phyloP scores from a whole-genome alignment of 345 rosid genomes.

The Excoecaria agallocha region DNA sequence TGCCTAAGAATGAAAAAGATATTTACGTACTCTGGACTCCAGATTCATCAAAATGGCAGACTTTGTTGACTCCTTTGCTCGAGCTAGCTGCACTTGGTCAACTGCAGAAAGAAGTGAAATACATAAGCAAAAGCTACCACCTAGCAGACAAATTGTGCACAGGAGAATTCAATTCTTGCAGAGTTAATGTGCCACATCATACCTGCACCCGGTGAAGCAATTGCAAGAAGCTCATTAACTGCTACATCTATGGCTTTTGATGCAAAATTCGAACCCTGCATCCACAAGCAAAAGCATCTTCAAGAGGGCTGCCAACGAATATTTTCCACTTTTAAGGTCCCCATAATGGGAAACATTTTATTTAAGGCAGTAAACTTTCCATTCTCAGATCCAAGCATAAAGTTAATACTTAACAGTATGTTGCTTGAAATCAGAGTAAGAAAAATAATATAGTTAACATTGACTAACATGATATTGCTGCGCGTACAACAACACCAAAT shows the following conservation, averaged over 20 bases:
- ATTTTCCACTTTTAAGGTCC: not conserved
- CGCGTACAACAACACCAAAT: slow-evolving; percentile 5
- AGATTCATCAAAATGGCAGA: slow-evolving; percentile 23
- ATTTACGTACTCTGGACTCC: slow-evolving; percentile 24
- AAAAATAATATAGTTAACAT: no score
- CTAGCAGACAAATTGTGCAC: not conserved
- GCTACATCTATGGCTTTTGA: slow-evolving; percentile 17
- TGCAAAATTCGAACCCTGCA: slow-evolving; percentile 24
- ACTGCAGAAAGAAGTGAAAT: slow-evolving; percentile 15
- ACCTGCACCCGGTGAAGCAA: slow-evolving; percentile 24
- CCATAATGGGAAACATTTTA: not conserved
- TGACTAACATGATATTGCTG: no score
- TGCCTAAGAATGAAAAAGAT: not conserved
- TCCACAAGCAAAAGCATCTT: slow-evolving; percentile 1
- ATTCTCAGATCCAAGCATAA: not conserved
- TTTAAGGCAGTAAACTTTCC: not conserved
- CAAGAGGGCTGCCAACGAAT: not conserved
- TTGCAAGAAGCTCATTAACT: slow-evolving; percentile 14
- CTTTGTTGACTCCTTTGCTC: slow-evolving; percentile 19
- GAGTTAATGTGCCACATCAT: not conserved
- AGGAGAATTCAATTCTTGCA: not conserved
- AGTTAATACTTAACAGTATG: not conserved
- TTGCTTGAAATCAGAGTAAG: not conserved
- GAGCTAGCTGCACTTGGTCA: slow-evolving; percentile 24
- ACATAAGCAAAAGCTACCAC: not conserved